These are phyloP conservation scores for Fomitopsis serialis DNA, from an alignment of 768 basidiomycete species.

Conservation along the genomic window DNA sequence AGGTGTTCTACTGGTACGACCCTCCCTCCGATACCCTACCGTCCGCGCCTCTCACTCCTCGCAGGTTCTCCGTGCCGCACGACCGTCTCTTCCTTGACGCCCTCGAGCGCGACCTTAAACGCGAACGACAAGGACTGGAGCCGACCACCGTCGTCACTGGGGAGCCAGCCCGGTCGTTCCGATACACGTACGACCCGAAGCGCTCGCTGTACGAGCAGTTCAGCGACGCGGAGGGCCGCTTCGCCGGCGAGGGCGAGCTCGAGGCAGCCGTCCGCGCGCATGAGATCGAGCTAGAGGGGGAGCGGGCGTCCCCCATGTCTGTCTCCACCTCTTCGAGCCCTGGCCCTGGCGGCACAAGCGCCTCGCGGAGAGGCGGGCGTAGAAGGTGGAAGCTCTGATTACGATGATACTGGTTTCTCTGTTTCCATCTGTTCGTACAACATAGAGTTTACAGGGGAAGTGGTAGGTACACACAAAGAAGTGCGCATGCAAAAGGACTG, in stretches of 20 bases:
- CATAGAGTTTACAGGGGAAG: neutral
- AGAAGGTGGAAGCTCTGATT: neutral
- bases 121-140: constrained; percentile 86
- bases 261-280: constrained; percentile 27
- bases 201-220: constrained; percentile 88
- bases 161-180: constrained; percentile 83
- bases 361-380: neutral
- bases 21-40: neutral
- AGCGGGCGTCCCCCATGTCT: neutral
- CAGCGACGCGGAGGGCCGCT: constrained; percentile 35
- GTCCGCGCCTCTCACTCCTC: neutral
- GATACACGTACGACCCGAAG: constrained; percentile 68
- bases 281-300: constrained; percentile 12
- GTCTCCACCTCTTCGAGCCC: neutral
- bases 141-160: constrained; percentile 71
- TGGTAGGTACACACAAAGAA: neutral
- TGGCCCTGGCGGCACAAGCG: neutral
- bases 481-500: neutral
- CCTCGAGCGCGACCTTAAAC: constrained; percentile 93
- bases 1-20: constrained; percentile 91
- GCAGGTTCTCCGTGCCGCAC: constrained; percentile 94
- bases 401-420: neutral
- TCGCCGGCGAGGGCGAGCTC: constrained; percentile 30
- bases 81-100: constrained; percentile 96
- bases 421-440: neutral